Conservation (phyloP, 2,329 filamentous ascomycete species). For the Fusarium lateritium region DNA sequence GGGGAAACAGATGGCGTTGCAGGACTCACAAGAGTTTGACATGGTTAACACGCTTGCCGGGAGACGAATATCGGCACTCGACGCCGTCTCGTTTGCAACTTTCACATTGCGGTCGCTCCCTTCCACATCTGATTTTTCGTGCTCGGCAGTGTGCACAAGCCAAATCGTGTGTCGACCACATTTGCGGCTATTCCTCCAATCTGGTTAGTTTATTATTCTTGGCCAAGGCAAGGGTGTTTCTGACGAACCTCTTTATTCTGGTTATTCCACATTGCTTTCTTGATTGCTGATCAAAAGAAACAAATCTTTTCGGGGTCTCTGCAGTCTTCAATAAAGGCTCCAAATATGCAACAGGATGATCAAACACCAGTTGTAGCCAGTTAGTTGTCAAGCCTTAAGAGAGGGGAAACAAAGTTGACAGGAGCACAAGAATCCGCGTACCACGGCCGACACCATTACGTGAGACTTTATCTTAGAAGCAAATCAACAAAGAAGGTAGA, state of each 20-base stretch:
- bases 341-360: conserved; percentile 16
- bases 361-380: neutral
- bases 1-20: conserved; percentile 1
- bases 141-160: conserved; percentile 50
- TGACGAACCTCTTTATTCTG: conserved; percentile 48
- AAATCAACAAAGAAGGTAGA: conserved; percentile 11
- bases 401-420: conserved; percentile 24
- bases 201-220: conserved; percentile 28
- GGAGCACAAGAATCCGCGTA: conserved; percentile 32
- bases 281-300: neutral
- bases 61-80: conserved; percentile 50
- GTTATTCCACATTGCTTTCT: conserved; percentile 45
- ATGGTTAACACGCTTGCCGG: conserved; percentile 50
- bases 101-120: conserved; percentile 49
- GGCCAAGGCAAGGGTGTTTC: neutral
- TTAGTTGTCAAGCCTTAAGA: conserved; percentile 4
- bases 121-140: conserved; percentile 48
- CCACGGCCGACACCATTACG: conserved; percentile 35
- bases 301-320: neutral
- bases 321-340: conserved; percentile 3
- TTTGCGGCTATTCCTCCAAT: conserved; percentile 41
- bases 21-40: conserved; percentile 49
- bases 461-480: conserved; percentile 37
- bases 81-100: conserved; percentile 50
- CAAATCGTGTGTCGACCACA: conserved; percentile 50